Evolutionary conservation across 805 yeast species (phyloP), one percentile per base, ranked within the genome.

Genomic region (Candida peoriensis): DNA sequence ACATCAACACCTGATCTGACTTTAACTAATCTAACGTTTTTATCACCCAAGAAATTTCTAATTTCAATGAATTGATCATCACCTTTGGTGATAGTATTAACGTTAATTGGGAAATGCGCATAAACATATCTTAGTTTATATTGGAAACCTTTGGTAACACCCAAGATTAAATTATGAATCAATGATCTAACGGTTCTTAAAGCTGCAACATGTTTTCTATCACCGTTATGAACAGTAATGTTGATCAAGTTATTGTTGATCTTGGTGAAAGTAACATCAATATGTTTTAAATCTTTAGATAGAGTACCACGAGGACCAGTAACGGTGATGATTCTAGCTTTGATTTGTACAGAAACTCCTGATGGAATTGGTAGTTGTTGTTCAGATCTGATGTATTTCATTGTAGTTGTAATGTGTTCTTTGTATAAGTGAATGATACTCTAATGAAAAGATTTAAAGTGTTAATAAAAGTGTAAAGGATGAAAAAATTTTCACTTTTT

Each of bases 91-190:
- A 84, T 66, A 54, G 88, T 68, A 77, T 89, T 90, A 55, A 93
- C 96, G 74, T 93, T 93, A 74, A 94, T 93, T 70, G 98, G 99
- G 95, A 93, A 93, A 86, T 93, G 98, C 81, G 98, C 99, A 68
- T 90, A 94, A 50, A 93, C 98, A 70, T 87, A 89, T 80, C 97
- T 88, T 96, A 93, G 82, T 85, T 93, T 93, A 93, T 93, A 93
- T 75, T 85, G 81, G 95, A 74, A 90, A 72, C 97, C 98, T 77
- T 81, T 80, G 69, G 98, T 93, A 66, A 93, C 98, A 84, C 99
- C 99, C 55, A 83, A 85, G 72, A 93, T 69, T 80, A 93, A 71
- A 85, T 93, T 93, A 64, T 86, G 65, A 59, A 93, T 77, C 67
- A 93, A 75, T 50, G 97, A 86, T 76, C 87, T 89, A 70, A 93